Evolutionary conservation across 352 stramenopile genomes (phyloP).

Genomic region (Phytophthora niederhauseri): DNA sequence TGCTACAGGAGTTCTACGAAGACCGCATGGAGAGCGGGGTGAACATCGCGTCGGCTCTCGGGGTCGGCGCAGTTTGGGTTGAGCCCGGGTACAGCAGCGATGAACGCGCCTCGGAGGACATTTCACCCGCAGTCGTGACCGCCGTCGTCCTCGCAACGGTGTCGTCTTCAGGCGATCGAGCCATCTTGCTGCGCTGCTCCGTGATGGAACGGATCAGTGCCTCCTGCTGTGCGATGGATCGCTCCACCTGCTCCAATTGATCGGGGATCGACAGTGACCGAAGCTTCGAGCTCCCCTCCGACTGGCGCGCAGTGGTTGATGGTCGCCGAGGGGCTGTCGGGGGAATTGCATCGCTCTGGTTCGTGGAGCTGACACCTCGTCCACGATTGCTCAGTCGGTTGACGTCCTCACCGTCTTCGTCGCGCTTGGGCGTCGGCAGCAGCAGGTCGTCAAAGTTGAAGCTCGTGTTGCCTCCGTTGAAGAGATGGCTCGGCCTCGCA

Average conservation of each 20-base stretch:
- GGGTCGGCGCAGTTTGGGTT: slow-evolving; percentile 44
- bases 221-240: slow-evolving; percentile 70
- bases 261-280: slow-evolving; percentile 59
- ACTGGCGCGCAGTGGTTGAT: slow-evolving; percentile 31
- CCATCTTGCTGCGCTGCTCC: slow-evolving; percentile 54
- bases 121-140: slow-evolving; percentile 37
- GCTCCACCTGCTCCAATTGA: slow-evolving; percentile 58
- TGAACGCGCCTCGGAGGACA: slow-evolving; percentile 38
- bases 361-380: slow-evolving; percentile 32
- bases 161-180: slow-evolving; percentile 35
- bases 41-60: slow-evolving; percentile 30
- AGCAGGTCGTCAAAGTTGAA: slow-evolving; percentile 59
- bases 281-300: slow-evolving; percentile 36
- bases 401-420: slow-evolving; percentile 16
- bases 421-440: slow-evolving; percentile 37
- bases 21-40: slow-evolving; percentile 40
- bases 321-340: slow-evolving; percentile 29
- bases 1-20: slow-evolving; percentile 41
- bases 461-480: slow-evolving; percentile 34
- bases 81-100: slow-evolving; percentile 37
- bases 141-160: slow-evolving; percentile 32
- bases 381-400: slow-evolving; percentile 18
- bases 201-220: slow-evolving; percentile 63
- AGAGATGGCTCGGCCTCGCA: slow-evolving; percentile 31
- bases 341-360: slow-evolving; percentile 37